Base-by-base conservation (phyloP, 139 green algal species). In the Tetradesmus lagerheimii region DNA sequence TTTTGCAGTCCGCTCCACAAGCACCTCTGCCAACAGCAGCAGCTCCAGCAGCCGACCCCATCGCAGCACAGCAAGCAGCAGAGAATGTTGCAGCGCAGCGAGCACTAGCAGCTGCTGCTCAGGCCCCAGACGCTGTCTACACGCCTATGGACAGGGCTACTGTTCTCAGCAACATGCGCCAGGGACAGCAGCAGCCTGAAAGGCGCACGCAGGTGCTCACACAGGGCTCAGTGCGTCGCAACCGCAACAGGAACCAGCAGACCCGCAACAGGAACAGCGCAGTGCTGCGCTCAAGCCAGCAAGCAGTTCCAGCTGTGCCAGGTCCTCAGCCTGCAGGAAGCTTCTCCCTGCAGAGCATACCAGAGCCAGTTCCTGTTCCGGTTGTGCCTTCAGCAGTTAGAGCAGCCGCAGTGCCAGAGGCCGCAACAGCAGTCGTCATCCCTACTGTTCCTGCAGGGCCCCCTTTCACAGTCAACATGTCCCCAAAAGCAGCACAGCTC, bases 401-500 rank as follows among this genome's bases (percentile, higher is more conserved):
- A 62, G 23, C 79, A 64, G 79, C 79, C 6, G 1, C 41, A 85
- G 29, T 45, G 25, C 41, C 57, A 79, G 53, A 29, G 15, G 35
- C 82, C 27, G 82, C 45, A 4, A 20, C 64, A 20, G 47, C 47
- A 62, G 47, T 62, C 5, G 47, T 1, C 2, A 1, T 14, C 47
- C 53, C 71, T 20, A 4, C n/a, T 25, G n/a, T n/a, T 23, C 71
- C 82, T 43, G 57, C 64, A 37, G 57, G 57, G 8, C 57, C 57
- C 8, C 57, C n/a, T 23, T 41, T 87, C 23, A 78, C 20, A n/a
- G 37, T 53, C 5, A 20, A 78, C 8, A 87, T 87, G 82, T 79
- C 57, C 2, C 67, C 85, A 25, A 53, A 57, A 11, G 67, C 67
- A 25, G 67, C n/a, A 25, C 67, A 85, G 37, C 50, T 91, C 41